A percentile compares a stretch with the other conserved stretches of the same genome.
Evolutionary conservation across 2,329 filamentous ascomycete genomes (phyloP).

Genomic region (Pseudocercospora pini-densiflorae): DNA sequence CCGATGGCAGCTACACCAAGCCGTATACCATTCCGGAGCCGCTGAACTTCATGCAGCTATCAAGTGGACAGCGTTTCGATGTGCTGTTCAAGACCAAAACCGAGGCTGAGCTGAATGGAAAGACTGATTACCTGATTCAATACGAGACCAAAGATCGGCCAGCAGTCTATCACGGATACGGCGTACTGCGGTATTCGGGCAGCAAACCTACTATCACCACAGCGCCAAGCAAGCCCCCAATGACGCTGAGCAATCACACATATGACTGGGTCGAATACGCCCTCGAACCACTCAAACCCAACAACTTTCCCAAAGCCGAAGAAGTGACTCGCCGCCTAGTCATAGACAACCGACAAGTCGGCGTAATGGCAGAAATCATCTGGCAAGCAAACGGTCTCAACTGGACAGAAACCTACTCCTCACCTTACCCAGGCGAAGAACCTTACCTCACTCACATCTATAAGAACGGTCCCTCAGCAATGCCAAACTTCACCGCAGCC

Average conservation of each 20-base stretch:
- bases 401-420: conserved; percentile 31
- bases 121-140: conserved; percentile 51
- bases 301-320: conserved; percentile 41
- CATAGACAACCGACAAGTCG: conserved; percentile 35
- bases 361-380: conserved; percentile 17
- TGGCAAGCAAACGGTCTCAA: conserved; percentile 30
- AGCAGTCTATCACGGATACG: conserved; percentile 52
- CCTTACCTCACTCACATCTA: conserved; percentile 62
- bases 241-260: conserved; percentile 40
- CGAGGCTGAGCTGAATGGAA: conserved; percentile 47
- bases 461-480: conserved; percentile 48
- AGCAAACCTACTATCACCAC: conserved; percentile 24
- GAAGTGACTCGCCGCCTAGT: conserved; percentile 43
- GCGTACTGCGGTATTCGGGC: conserved; percentile 52
- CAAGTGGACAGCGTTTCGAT: conserved; percentile 65
- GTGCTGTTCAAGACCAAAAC: conserved; percentile 60
- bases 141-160: conserved; percentile 58
- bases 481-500: conserved; percentile 59
- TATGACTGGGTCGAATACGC: conserved; percentile 46
- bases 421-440: conserved; percentile 29
- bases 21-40: conserved; percentile 45
- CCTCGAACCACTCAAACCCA: conserved; percentile 40
- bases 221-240: conserved; percentile 31
- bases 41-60: conserved; percentile 57
- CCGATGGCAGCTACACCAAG: conserved; percentile 60